Percentiles rank a stretch among this genome's conserved stretches.
Evolutionary conservation across 768 basidiomycete species (phyloP).

Genomic region (Naganishia friedmannii): DNA sequence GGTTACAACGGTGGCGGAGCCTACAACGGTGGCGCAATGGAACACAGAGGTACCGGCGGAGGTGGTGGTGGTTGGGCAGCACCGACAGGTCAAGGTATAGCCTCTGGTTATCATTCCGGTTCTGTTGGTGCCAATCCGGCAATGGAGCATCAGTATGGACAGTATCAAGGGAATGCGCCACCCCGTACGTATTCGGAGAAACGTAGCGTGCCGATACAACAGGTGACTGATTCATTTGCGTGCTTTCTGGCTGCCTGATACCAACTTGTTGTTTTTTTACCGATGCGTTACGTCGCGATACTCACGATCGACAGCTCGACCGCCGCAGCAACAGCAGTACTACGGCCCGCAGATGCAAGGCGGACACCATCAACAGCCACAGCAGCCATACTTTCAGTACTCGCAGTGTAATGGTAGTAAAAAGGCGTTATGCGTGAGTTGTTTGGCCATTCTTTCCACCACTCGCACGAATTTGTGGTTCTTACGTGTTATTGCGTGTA

Average conservation of each 20-base stretch:
- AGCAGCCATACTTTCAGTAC: conserved; percentile 73
- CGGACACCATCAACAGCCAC: conserved; percentile 48
- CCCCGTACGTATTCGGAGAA: background rate
- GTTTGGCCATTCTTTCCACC: background rate
- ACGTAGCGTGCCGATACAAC: no score
- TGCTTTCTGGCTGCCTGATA: no score
- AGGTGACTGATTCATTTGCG: no score
- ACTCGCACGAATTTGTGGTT: no score
- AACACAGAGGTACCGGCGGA: background rate
- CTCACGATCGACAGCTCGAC: conserved; percentile 47
- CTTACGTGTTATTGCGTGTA: no score
- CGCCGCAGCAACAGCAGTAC: conserved; percentile 58
- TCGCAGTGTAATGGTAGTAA: conserved; percentile 81
- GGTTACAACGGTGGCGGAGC: conserved; percentile 5
- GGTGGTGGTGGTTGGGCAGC: conserved; percentile 25
- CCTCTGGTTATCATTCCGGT: conserved; percentile 15
- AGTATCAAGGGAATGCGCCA: conserved; percentile 13
- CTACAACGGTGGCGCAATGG: background rate
- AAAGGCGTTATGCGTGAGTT: conserved; percentile 79
- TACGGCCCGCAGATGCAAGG: conserved; percentile 64
- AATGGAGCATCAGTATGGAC: conserved; percentile 7
- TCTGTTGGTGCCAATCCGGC: conserved; percentile 1
- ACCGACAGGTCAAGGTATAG: conserved; percentile 21
- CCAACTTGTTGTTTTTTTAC: background rate
- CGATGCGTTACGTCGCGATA: background rate